phyloP scores from a whole-genome alignment of 2,329 filamentous ascomycete genomes.

The Colletotrichum aenigma region DNA sequence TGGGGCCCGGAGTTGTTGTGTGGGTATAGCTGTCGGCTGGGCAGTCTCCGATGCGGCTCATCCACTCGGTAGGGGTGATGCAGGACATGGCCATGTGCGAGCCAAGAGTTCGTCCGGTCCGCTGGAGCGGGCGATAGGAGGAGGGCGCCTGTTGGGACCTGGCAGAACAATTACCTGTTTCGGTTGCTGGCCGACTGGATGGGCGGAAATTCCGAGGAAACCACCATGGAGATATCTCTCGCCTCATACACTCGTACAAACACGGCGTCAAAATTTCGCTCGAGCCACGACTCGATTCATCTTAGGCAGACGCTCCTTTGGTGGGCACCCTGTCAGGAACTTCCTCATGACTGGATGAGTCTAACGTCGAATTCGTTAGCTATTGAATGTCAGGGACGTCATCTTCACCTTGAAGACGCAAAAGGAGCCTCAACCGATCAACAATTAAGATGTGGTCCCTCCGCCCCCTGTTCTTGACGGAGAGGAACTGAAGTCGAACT shows the following conservation, averaged over 20 bases:
- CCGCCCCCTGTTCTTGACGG: not conserved
- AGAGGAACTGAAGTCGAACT: conserved; percentile 2
- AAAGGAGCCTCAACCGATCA: not conserved
- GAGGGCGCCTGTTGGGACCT: not conserved
- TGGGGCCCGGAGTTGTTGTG: not conserved
- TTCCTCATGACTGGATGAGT: not conserved
- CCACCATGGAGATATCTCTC: not conserved
- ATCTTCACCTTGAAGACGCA: not conserved
- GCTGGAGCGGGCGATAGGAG: not conserved
- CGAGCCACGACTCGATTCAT: not conserved
- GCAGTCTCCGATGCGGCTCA: not conserved
- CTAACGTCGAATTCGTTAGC: not conserved
- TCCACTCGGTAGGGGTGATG: not conserved
- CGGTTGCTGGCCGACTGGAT: not conserved
- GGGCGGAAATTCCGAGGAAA: not conserved
- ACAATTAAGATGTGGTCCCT: not conserved
- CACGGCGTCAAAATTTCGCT: accelerated
- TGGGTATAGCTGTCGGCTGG: conserved; percentile 1
- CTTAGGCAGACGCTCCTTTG: accelerated
- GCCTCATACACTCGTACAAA: not conserved
- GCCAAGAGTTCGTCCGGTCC: conserved; percentile 11
- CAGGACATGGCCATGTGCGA: not conserved
- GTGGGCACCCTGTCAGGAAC: not conserved
- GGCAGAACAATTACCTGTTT: not conserved
- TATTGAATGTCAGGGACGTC: not conserved